phyloP scores from a whole-genome alignment of 495 filamentous ascomycete genomes.

The Neurospora africana region DNA sequence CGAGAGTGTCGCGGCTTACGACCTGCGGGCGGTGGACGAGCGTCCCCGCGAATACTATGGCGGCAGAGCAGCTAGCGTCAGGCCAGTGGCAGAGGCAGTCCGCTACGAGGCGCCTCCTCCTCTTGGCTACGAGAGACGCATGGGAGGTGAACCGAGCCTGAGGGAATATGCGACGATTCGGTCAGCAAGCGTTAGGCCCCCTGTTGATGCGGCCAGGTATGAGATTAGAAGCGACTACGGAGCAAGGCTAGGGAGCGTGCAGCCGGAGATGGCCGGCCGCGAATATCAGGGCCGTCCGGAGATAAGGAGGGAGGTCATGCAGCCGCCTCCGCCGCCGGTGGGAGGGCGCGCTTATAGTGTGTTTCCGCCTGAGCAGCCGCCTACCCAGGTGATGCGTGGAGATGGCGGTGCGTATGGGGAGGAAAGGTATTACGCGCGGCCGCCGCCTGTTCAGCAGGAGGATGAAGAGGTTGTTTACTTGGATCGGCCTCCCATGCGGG shows the following conservation, averaged over 20 bases:
- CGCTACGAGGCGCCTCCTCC: slow-evolving; percentile 43
- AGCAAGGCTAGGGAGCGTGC: slow-evolving; percentile 23
- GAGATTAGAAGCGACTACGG: slow-evolving; percentile 15
- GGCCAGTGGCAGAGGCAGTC: slow-evolving; percentile 33
- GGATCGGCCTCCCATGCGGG: slow-evolving; percentile 28
- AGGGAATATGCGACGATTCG: slow-evolving; percentile 18
- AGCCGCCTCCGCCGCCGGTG: slow-evolving; percentile 13
- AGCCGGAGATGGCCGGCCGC: slow-evolving; percentile 30
- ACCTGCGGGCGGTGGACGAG: slow-evolving; percentile 26
- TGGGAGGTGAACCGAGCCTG: slow-evolving; percentile 29
- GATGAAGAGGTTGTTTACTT: slow-evolving; percentile 39
- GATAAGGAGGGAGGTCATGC: slow-evolving; percentile 26
- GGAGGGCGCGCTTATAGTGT: slow-evolving; percentile 34
- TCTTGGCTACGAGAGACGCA: slow-evolving; percentile 33
- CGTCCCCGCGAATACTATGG: slow-evolving; percentile 36
- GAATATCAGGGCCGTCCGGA: slow-evolving; percentile 31
- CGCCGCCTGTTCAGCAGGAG: slow-evolving; percentile 9
- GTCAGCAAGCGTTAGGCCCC: slow-evolving; percentile 20
- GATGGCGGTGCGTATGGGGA: slow-evolving; percentile 27
- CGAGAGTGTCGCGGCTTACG: slow-evolving; percentile 10
- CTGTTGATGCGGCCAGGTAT: slow-evolving; percentile 8
- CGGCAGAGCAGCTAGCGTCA: slow-evolving; percentile 44
- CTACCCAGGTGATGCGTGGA: slow-evolving; percentile 19
- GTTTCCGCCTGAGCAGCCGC: slow-evolving; percentile 15
- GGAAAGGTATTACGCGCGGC: slow-evolving; percentile 21